A percentile compares a stretch with the other conserved stretches of the same genome.
Evolutionary conservation across 1,284 basidiomycete genomes (phyloP).

Genomic region (Xerocomus amazonicus): DNA sequence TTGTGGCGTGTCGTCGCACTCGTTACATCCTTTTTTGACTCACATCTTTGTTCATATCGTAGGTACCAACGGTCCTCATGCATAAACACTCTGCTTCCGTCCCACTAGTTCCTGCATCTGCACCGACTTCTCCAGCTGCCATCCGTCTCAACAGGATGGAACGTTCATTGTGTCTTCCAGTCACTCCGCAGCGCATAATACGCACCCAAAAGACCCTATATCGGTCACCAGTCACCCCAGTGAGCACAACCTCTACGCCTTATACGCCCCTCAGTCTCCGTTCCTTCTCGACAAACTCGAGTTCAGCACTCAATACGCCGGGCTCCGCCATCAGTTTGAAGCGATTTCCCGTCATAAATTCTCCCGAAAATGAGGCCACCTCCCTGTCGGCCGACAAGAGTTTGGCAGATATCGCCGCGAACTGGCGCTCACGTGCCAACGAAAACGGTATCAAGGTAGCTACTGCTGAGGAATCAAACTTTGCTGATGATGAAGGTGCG

Average conservation of each 20-base stretch:
- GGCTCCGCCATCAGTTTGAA: slow-evolving; percentile 37
- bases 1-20: not conserved
- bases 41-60: slow-evolving; percentile 1
- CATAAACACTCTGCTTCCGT: slow-evolving; percentile 32
- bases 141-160: slow-evolving; percentile 37
- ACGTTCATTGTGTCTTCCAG: slow-evolving; percentile 34
- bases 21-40: slow-evolving; percentile 9
- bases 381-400: slow-evolving; percentile 37
- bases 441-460: slow-evolving; percentile 69
- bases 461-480: slow-evolving; percentile 46
- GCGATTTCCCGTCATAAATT: slow-evolving; percentile 35
- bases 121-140: slow-evolving; percentile 45
- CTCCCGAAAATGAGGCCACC: slow-evolving; percentile 19
- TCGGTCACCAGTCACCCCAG: slow-evolving; percentile 44
- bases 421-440: slow-evolving; percentile 68
- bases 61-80: slow-evolving; percentile 24
- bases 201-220: slow-evolving; percentile 37
- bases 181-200: slow-evolving; percentile 45
- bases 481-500: slow-evolving; percentile 51
- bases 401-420: slow-evolving; percentile 59
- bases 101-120: slow-evolving; percentile 39
- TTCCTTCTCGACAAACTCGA: slow-evolving; percentile 52
- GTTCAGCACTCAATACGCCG: slow-evolving; percentile 56
- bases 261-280: slow-evolving; percentile 66
- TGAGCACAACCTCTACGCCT: slow-evolving; percentile 46